Conservation (phyloP, 2,329 filamentous ascomycete genomes). For the Magnaporthales sp. region DNA sequence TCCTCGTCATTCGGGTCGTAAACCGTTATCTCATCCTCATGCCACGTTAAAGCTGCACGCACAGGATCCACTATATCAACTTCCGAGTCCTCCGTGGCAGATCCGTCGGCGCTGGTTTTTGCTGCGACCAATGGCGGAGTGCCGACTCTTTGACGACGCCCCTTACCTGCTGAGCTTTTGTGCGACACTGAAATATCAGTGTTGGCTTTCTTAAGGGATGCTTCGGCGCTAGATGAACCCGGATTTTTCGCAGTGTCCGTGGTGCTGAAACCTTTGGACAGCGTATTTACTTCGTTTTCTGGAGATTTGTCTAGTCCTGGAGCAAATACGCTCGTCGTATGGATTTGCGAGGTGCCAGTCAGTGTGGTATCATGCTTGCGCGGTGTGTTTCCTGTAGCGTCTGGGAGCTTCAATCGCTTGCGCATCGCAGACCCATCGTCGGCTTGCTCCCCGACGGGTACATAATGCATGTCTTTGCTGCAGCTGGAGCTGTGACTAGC, state of each 20-base stretch:
- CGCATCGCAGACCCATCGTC: slow-evolving; percentile 9
- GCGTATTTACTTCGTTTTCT: neutral
- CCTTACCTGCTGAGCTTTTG: neutral
- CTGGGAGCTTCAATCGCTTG: slow-evolving; percentile 14
- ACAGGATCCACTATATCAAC: slow-evolving; percentile 38
- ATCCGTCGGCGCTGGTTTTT: slow-evolving; percentile 11
- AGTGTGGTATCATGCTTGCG: slow-evolving; percentile 9
- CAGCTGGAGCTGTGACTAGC: neutral
- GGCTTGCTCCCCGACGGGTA: slow-evolving; percentile 5
- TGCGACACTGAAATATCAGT: neutral
- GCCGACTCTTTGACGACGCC: slow-evolving; percentile 15
- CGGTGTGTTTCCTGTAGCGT: slow-evolving; percentile 6
- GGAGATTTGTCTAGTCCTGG: neutral
- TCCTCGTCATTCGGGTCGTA: slow-evolving; percentile 57
- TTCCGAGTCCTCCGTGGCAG: slow-evolving; percentile 7
- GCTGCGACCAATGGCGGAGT: slow-evolving; percentile 25
- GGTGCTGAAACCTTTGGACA: neutral
- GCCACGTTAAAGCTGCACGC: slow-evolving; percentile 55
- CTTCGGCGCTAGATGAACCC: neutral
- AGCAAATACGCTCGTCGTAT: neutral
- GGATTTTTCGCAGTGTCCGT: neutral
- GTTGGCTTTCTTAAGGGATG: neutral
- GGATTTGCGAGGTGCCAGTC: slow-evolving; percentile 3
- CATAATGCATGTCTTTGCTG: neutral
- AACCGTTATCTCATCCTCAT: slow-evolving; percentile 59